These are phyloP conservation scores for Geotrichum aggregatum DNA, from an alignment of 1,139 yeast genomes.

Conservation along the genomic window DNA sequence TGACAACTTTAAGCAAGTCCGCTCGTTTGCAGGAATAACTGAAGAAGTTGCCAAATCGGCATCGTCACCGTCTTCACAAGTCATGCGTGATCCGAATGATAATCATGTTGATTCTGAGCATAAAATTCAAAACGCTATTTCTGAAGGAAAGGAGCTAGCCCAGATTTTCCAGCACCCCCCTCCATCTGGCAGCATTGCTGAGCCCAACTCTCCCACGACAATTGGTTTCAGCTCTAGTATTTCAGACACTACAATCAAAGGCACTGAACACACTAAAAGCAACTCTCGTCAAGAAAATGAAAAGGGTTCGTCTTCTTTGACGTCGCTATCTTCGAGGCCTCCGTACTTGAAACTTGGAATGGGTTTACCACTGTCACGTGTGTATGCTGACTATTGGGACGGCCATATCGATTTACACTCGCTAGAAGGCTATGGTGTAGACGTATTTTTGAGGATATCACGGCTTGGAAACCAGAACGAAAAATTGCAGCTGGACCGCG, in stretches of 20 bases:
- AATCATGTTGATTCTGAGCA: background rate
- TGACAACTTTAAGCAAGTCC: constrained; percentile 36
- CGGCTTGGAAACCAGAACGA: constrained; percentile 69
- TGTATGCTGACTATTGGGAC: constrained; percentile 95
- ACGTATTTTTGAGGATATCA: constrained; percentile 72
- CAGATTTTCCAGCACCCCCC: constrained; percentile 7
- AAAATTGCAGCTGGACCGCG: constrained; percentile 67
- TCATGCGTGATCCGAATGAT: background rate
- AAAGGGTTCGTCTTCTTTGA: constrained; percentile 42
- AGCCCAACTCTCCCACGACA: constrained; percentile 9
- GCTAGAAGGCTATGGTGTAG: constrained; percentile 87
- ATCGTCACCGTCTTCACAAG: too few relatives aligned
- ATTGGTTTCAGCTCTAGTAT: background rate
- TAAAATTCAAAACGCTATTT: background rate
- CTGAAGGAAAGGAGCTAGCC: background rate
- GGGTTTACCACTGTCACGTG: constrained; percentile 86
- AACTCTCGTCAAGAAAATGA: background rate
- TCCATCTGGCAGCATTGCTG: background rate
- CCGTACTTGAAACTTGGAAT: constrained; percentile 73
- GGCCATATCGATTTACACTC: constrained; percentile 80
- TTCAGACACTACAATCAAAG: background rate
- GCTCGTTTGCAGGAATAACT: constrained; percentile 41
- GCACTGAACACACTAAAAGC: too few relatives aligned
- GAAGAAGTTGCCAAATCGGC: constrained; percentile 28
- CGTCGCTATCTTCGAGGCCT: constrained; percentile 62